Evolutionary conservation across 2,329 filamentous ascomycete species (phyloP).

Genomic region (Knufia fluminis): DNA sequence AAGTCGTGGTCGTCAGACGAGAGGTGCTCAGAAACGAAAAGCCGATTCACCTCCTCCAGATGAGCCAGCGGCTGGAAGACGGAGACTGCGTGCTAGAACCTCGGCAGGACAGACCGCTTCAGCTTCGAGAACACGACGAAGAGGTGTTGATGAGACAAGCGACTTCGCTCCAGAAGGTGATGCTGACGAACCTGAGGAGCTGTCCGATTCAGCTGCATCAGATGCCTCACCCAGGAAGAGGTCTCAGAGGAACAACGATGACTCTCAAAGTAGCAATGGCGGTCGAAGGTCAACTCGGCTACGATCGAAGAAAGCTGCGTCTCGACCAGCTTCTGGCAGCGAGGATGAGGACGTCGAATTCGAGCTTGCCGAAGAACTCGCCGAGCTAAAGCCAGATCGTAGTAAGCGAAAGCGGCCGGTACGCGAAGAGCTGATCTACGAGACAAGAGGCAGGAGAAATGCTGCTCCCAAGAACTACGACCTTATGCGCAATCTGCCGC

Average conservation of each 20-base stretch:
- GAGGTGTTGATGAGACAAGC: slow-evolving; percentile 47
- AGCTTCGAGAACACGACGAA: slow-evolving; percentile 35
- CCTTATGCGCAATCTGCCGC: slow-evolving; percentile 29
- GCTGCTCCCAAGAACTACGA: slow-evolving; percentile 22
- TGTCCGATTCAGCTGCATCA: slow-evolving; percentile 43
- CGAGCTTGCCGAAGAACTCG: slow-evolving; percentile 51
- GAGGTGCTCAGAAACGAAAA: slow-evolving; percentile 25
- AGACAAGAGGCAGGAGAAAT: slow-evolving; percentile 20
- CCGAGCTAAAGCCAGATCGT: slow-evolving; percentile 42
- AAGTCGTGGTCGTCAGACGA: slow-evolving; percentile 35
- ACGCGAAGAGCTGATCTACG: slow-evolving; percentile 25
- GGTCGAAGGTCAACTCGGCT: slow-evolving; percentile 45
- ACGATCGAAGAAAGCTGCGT: slow-evolving; percentile 35
- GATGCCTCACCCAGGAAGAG: slow-evolving; percentile 35
- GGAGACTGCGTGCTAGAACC: slow-evolving; percentile 28
- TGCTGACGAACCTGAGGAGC: slow-evolving; percentile 46
- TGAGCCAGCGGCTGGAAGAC: slow-evolving; percentile 24
- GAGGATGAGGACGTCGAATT: slow-evolving; percentile 35
- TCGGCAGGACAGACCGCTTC: slow-evolving; percentile 29
- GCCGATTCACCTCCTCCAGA: slow-evolving; percentile 27
- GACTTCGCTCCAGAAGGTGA: slow-evolving; percentile 55
- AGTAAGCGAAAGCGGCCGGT: slow-evolving; percentile 29
- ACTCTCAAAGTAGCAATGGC: slow-evolving; percentile 37
- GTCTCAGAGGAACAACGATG: slow-evolving; percentile 35
- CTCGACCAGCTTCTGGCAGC: slow-evolving; percentile 40